Evolutionary conservation across 257 asterid species (phyloP).

Genomic region (Marsdenia floribunda): DNA sequence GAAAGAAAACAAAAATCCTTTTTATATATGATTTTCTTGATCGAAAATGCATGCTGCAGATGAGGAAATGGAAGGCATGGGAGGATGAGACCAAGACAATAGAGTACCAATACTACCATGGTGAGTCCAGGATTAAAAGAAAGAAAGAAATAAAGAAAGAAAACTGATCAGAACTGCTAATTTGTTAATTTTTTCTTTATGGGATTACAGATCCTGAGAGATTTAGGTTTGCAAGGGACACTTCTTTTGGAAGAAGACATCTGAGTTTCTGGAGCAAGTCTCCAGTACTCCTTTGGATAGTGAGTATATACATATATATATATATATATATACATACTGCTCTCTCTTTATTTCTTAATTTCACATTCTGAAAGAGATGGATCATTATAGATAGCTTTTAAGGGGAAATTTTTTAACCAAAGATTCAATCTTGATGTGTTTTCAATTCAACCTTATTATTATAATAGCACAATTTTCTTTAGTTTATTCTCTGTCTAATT

Average conservation of each 20-base stretch:
- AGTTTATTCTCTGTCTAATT: not conserved
- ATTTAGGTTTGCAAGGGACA: conserved; percentile 88
- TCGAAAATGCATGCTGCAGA: conserved; percentile 26
- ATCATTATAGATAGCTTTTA: not conserved
- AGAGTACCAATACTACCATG: conserved; percentile 72
- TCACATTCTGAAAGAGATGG: too few relatives aligned
- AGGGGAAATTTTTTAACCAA: not conserved
- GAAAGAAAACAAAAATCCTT: too few relatives aligned
- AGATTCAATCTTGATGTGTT: not conserved
- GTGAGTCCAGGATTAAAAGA: conserved; percentile 24
- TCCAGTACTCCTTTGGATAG: conserved; percentile 75
- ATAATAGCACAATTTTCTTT: not conserved
- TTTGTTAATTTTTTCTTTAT: not conserved
- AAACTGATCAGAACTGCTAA: not conserved
- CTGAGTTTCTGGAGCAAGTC: conserved; percentile 74
- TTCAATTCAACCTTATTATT: not conserved
- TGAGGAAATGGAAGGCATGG: conserved; percentile 84
- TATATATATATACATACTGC: too few relatives aligned
- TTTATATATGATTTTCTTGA: not conserved
- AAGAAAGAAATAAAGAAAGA: not conserved
- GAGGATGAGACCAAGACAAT: conserved; percentile 63
- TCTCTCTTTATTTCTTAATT: too few relatives aligned
- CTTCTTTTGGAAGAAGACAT: conserved; percentile 89
- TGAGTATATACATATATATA: conserved; percentile 28
- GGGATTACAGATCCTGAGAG: conserved; percentile 67